These are phyloP conservation scores for Ustilago xerochloae DNA, from an alignment of 1,284 basidiomycete species.

Conservation along the genomic window DNA sequence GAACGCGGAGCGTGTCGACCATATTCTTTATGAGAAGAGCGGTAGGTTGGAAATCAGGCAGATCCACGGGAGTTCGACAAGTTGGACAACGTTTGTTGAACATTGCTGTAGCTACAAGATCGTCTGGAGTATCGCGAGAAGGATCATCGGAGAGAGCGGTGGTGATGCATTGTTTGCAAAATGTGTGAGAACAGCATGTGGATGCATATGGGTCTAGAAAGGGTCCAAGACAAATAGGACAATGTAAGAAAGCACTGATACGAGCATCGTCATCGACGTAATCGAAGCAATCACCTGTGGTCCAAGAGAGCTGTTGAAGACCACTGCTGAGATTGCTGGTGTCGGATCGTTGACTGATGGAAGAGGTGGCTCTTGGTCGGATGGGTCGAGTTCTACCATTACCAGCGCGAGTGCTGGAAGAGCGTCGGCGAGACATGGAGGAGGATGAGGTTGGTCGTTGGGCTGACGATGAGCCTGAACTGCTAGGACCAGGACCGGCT, in stretches of 20 bases:
- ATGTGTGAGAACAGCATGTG: constrained; percentile 50
- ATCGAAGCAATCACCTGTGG: constrained; percentile 39
- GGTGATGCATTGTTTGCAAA: constrained; percentile 52
- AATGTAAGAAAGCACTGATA: constrained; percentile 44
- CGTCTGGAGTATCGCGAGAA: background rate
- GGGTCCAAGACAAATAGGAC: constrained; percentile 50
- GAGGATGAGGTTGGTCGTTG: constrained; percentile 9
- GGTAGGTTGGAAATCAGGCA: constrained; percentile 40
- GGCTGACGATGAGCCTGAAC: constrained; percentile 7
- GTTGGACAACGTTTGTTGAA: constrained; percentile 41
- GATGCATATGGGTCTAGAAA: constrained; percentile 50
- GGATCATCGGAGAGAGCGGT: constrained; percentile 25
- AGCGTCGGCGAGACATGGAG: constrained; percentile 21
- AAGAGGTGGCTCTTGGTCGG: constrained; percentile 27
- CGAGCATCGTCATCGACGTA: constrained; percentile 34
- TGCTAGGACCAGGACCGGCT: constrained; percentile 24
- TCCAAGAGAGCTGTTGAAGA: constrained; percentile 30
- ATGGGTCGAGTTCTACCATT: constrained; percentile 15
- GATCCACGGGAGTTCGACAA: constrained; percentile 34
- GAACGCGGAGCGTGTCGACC: constrained; percentile 54
- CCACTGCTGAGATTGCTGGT: constrained; percentile 40
- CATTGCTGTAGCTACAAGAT: background rate
- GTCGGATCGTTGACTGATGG: constrained; percentile 45
- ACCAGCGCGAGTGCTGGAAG: constrained; percentile 18
- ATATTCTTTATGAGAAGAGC: constrained; percentile 56